Base-by-base conservation (phyloP, 129 eudicot species). In the Gnaphalium uliginosum region DNA sequence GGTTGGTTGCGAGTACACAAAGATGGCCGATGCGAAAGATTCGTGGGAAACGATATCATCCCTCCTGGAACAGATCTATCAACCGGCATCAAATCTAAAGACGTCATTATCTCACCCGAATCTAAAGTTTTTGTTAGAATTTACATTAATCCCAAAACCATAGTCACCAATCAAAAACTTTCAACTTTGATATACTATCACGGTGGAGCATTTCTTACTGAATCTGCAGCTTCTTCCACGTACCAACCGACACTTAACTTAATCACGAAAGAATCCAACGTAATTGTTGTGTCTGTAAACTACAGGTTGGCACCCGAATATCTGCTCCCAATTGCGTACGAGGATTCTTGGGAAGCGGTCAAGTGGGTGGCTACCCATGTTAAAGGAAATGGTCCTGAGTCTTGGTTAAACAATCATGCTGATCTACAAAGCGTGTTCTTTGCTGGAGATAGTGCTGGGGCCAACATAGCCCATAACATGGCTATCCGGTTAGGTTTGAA, bases 301-400 rank as follows among this genome's bases (percentile, higher is more conserved):
- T 87, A 87, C 79, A 73, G 91, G 46, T 60, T 81, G 22, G 86
- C 86, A 15, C 96, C 96, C 15, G 87, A 87, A 56, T 60, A 85
- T 41, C 86, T 80, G 32, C 43, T 87, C 6, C 93, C 92, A 0
- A 37, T 48, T 0, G 88, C 84, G 7, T 90, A 87, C 51, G 86
- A 87, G 23, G 96, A 90, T 65, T 79, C 93, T 0, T 90, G 32
- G 32, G 32, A 29, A 29, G 32, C 32, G 32, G 32, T 29, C 32
- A 85, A 86, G 30, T 90, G 96, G 96, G 90, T 83, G 30, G 78
- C 78, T 39, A 33, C 86, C 11, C 92, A 85, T 30, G 4, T 69
- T 17, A 54, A 46, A 9, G 26, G 63, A 17, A 46, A 77, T n/a
- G 86, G 83, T 1, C 59, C 76, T 3, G 87, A 90, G 68, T 32